A percentile compares a stretch with the other conserved stretches of the same genome.
Evolutionary conservation across 2,329 filamentous ascomycete species (phyloP).

Genomic region (Pseudocercospora ulei): DNA sequence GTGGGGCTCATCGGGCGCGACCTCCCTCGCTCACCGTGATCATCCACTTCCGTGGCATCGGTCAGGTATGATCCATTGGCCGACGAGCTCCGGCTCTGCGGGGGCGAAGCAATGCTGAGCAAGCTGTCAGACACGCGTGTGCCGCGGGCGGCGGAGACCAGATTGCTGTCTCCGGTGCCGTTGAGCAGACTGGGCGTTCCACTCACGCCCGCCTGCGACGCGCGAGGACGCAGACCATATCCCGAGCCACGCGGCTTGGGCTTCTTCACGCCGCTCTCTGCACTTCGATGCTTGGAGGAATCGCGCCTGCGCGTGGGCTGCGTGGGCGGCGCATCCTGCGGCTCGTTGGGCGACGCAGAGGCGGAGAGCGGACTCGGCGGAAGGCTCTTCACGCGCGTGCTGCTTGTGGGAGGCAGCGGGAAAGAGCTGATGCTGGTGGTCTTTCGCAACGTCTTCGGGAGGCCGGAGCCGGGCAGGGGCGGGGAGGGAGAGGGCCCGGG

Average conservation of each 20-base stretch:
- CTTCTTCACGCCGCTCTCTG: conserved; percentile 27
- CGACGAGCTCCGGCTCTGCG: conserved; percentile 83
- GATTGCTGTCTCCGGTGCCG: conserved; percentile 65
- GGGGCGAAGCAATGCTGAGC: conserved; percentile 67
- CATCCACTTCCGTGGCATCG: conserved; percentile 74
- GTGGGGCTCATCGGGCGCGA: conserved; percentile 25
- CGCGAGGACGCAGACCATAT: conserved; percentile 43
- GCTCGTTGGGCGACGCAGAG: conserved; percentile 38
- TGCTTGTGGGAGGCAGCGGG: conserved; percentile 70
- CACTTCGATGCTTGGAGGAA: conserved; percentile 30
- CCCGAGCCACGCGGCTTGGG: conserved; percentile 28
- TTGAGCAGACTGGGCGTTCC: conserved; percentile 65
- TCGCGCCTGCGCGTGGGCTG: conserved; percentile 29
- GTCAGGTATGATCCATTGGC: conserved; percentile 88
- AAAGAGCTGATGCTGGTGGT: conserved; percentile 90
- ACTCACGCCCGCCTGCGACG: conserved; percentile 30
- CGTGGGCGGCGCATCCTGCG: conserved; percentile 28
- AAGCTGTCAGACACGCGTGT: conserved; percentile 63
- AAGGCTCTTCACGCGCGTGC: conserved; percentile 49
- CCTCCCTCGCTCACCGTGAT: conserved; percentile 39
- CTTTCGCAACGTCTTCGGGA: conserved; percentile 63
- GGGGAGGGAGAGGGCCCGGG: conserved; percentile 15
- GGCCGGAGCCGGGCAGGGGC: conserved; percentile 11
- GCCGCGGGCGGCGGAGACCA: conserved; percentile 53
- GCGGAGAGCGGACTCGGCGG: conserved; percentile 48